Percentiles rank a stretch among this genome's conserved stretches.
Evolutionary conservation across 768 basidiomycete species (phyloP).

Genomic region (Xerocomellus intermedius): DNA sequence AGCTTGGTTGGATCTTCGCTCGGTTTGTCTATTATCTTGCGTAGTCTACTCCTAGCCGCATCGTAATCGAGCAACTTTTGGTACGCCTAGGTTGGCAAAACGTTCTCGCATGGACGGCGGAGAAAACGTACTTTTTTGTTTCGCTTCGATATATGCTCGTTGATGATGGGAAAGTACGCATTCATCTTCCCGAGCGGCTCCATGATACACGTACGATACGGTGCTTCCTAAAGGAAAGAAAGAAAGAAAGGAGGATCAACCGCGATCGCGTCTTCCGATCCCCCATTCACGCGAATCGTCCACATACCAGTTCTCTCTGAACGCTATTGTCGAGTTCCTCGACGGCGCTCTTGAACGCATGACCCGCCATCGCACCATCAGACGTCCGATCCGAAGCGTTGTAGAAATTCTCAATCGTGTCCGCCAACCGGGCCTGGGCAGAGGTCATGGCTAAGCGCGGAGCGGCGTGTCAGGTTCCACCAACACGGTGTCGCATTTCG

Average conservation of each 20-base stretch:
- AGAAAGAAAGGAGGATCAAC: neutral
- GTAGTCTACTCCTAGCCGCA: constrained; percentile 82
- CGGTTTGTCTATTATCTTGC: constrained; percentile 89
- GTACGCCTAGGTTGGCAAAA: neutral
- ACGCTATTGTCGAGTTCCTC: constrained; percentile 90
- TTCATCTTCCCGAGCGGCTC: constrained; percentile 98
- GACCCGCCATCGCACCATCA: constrained; percentile 94
- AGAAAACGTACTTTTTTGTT: constrained; percentile 80
- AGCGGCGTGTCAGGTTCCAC: neutral
- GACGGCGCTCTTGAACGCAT: constrained; percentile 93
- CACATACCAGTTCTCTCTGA: constrained; percentile 78
- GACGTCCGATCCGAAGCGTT: constrained; percentile 77
- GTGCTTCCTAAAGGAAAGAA: constrained; percentile 64
- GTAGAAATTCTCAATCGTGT: constrained; percentile 93
- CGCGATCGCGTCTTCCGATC: constrained; percentile 1
- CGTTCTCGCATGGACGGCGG: too few relatives aligned
- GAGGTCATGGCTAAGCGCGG: constrained; percentile 76
- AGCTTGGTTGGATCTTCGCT: constrained; percentile 91
- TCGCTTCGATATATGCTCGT: constrained; percentile 90
- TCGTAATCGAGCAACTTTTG: constrained; percentile 94
- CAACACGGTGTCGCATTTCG: neutral
- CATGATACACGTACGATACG: constrained; percentile 91
- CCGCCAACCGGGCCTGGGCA: constrained; percentile 89
- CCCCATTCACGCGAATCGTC: neutral
- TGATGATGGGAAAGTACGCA: constrained; percentile 90